These are phyloP conservation scores for Ulvella scutata DNA, from an alignment of 139 green algal species.

Conservation along the genomic window DNA sequence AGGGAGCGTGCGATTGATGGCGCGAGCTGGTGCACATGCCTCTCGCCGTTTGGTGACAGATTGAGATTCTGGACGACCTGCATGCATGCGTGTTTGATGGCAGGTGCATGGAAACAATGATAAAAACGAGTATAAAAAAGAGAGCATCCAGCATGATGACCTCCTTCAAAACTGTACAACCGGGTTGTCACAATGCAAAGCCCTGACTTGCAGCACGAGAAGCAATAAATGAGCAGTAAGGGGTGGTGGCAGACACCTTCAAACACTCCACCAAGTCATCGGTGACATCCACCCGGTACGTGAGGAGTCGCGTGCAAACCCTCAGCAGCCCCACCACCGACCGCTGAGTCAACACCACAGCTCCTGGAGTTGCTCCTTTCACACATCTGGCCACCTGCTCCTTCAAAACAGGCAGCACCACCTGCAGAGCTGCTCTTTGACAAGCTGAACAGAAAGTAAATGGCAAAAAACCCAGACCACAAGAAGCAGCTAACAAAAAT, in stretches of 20 bases:
- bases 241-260: not conserved
- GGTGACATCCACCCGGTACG: not conserved
- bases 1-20: not conserved
- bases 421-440: not conserved
- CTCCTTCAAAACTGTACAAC: too few relatives aligned
- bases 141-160: too few relatives aligned
- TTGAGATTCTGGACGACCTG: constrained; percentile 1
- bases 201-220: too few relatives aligned
- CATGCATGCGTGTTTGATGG: not conserved
- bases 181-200: too few relatives aligned
- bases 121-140: not conserved
- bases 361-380: not conserved
- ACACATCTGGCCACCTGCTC: not conserved
- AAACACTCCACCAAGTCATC: not conserved
- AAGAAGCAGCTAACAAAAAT: too few relatives aligned
- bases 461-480: too few relatives aligned
- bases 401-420: not conserved
- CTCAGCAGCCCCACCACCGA: not conserved
- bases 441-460: not conserved
- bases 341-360: not conserved
- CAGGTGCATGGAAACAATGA: not conserved
- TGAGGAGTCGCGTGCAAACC: not conserved
- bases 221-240: too few relatives aligned
- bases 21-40: not conserved
- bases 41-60: not conserved